Evolutionary conservation across 1,284 basidiomycete genomes (phyloP).

Genomic region (Ceratobasidium sp.): DNA sequence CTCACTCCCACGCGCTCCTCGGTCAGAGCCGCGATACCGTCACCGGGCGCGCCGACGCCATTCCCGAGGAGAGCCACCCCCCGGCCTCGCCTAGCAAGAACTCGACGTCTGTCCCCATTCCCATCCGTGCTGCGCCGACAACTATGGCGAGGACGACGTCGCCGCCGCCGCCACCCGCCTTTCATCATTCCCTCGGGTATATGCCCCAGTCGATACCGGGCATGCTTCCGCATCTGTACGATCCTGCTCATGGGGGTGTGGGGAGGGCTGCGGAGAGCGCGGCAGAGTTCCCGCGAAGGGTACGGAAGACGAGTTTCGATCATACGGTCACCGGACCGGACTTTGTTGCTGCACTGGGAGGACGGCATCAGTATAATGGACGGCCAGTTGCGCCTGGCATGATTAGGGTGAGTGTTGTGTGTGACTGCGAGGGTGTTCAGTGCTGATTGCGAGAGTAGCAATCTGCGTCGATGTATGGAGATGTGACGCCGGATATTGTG

Average conservation of each 20-base stretch:
- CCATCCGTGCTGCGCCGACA: constrained; percentile 63
- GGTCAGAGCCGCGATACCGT: constrained; percentile 13
- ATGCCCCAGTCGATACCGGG: constrained; percentile 16
- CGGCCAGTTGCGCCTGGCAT: constrained; percentile 74
- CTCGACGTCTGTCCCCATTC: constrained; percentile 50
- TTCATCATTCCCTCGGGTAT: constrained; percentile 24
- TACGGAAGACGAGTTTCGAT: constrained; percentile 93
- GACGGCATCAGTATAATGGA: constrained; percentile 80
- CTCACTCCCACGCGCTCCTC: constrained; percentile 59
- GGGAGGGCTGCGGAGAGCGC: constrained; percentile 8
- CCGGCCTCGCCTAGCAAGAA: constrained; percentile 43
- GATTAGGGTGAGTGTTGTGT: constrained; percentile 41
- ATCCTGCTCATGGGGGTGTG: constrained; percentile 16
- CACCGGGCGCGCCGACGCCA: constrained; percentile 3
- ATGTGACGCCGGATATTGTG: constrained; percentile 39
- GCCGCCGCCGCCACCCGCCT: constrained; percentile 19
- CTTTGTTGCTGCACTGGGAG: constrained; percentile 59
- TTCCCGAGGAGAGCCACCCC: constrained; percentile 25
- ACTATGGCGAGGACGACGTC: background rate
- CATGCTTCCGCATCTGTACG: background rate
- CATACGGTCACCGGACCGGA: constrained; percentile 83
- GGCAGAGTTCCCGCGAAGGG: constrained; percentile 77
- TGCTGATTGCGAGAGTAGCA: constrained; percentile 8
- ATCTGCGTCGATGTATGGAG: constrained; percentile 28
- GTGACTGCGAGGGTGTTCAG: background rate